These are phyloP conservation scores for Globisporangium canariense DNA, from an alignment of 352 stramenopile genomes.

Conservation along the genomic window DNA sequence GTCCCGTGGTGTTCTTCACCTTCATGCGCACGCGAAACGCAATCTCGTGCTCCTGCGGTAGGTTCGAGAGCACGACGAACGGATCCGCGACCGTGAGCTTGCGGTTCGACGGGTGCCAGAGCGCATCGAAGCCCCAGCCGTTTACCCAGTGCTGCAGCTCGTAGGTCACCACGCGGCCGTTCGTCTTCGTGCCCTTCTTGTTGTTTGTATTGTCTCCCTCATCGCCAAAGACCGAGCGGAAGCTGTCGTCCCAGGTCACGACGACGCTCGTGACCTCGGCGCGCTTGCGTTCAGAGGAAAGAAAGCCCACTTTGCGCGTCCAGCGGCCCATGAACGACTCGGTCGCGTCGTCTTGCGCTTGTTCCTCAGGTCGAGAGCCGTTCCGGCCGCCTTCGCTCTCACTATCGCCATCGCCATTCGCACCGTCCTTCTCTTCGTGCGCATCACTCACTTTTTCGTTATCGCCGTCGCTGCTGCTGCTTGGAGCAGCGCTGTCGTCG, in stretches of 20 bases:
- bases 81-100: constrained; percentile 40
- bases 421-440: neutral
- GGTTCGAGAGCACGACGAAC: constrained; percentile 50
- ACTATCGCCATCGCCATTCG: neutral
- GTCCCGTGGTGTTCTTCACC: constrained; percentile 27
- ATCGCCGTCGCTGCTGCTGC: neutral
- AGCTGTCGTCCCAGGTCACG: constrained; percentile 67
- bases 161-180: constrained; percentile 28
- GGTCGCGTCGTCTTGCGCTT: neutral
- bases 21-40: constrained; percentile 58
- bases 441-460: neutral
- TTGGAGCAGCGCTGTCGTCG: neutral
- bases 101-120: constrained; percentile 62
- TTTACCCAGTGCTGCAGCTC: constrained; percentile 74
- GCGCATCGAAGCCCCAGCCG: constrained; percentile 51
- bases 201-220: neutral
- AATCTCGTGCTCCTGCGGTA: constrained; percentile 53
- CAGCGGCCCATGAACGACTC: constrained; percentile 14
- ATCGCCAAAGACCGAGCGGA: constrained; percentile 20
- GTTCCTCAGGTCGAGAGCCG: constrained; percentile 7
- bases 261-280: constrained; percentile 46
- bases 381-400: constrained; percentile 5
- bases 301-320: constrained; percentile 6
- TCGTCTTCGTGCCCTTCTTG: neutral
- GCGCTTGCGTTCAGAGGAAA: constrained; percentile 8